Base-by-base conservation (phyloP, 495 filamentous ascomycete species). In the Oleoguttula mirabilis region DNA sequence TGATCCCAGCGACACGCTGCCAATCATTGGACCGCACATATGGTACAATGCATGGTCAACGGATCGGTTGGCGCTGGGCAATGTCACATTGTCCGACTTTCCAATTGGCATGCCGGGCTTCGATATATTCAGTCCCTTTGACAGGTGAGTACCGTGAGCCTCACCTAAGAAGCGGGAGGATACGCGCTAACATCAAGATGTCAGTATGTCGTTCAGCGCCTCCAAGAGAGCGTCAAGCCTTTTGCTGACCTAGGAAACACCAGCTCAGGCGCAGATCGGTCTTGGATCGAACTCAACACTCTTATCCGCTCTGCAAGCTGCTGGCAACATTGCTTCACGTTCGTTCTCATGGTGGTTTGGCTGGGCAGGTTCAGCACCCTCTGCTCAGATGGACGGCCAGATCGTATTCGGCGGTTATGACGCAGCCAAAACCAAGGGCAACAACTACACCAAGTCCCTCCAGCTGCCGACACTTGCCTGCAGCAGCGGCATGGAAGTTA, bases 401-500 rank as follows among this genome's bases (percentile, higher is more conserved):
- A 28, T 66, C 10, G 61, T 69, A 10, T 53, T 70, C 8, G 67
- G 67, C 5, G 67, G 65, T 23, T 71, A 65, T 38, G 67, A 69
- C 38, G 23, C 40, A 34, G 62, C 64, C 11, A 69, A 68, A 36
- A 53, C 58, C 5, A 56, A n/a, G n/a, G n/a, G n/a, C n/a, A n/a
- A n/a, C n/a, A n/a, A n/a, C n/a, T n/a, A n/a, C n/a, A n/a, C n/a
- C n/a, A n/a, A n/a, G n/a, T n/a, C n/a, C n/a, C n/a, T n/a, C n/a
- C n/a, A n/a, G n/a, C n/a, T n/a, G n/a, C n/a, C n/a, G n/a, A n/a
- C n/a, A n/a, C n/a, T n/a, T n/a, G n/a, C n/a, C n/a, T n/a, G n/a
- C n/a, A n/a, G n/a, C n/a, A n/a, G n/a, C n/a, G n/a, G n/a, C n/a
- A n/a, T n/a, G n/a, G n/a, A n/a, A n/a, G n/a, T n/a, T n/a, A n/a